A percentile compares a stretch with the other conserved stretches of the same genome.
These are phyloP conservation scores for Penicillium diatomitis DNA, from an alignment of 495 filamentous ascomycete genomes.

Conservation along the genomic window DNA sequence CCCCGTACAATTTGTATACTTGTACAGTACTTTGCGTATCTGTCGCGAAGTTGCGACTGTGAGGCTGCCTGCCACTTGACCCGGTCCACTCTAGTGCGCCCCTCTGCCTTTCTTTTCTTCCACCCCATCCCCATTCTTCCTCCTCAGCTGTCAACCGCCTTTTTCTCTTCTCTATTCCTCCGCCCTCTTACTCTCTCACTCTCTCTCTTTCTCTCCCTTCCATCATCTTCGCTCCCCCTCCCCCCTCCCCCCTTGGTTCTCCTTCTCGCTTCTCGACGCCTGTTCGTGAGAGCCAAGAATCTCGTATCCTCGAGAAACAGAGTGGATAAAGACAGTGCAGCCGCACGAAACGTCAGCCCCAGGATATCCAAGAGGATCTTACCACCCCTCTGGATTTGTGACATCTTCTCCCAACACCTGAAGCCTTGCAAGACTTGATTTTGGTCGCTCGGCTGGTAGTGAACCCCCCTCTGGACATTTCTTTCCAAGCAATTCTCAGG, in stretches of 20 bases:
- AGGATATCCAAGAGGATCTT: background rate
- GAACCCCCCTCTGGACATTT: background rate
- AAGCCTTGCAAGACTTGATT: constrained; percentile 14
- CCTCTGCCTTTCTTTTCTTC: constrained; percentile 6
- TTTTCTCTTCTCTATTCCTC: constrained; percentile 8
- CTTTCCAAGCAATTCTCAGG: constrained; percentile 8
- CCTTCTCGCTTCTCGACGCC: too few relatives aligned
- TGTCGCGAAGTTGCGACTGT: too few relatives aligned
- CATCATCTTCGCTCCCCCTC: constrained; percentile 4
- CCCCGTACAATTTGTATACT: too few relatives aligned
- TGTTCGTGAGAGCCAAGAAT: too few relatives aligned
- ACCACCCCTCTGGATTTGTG: background rate
- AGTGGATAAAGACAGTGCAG: constrained; percentile 14
- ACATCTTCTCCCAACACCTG: background rate
- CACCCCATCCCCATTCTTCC: background rate
- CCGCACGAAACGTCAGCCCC: constrained; percentile 2
- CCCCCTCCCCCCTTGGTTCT: constrained; percentile 1
- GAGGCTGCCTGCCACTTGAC: constrained; percentile 15
- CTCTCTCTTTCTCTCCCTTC: background rate
- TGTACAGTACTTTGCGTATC: too few relatives aligned
- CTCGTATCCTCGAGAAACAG: background rate
- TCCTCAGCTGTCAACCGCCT: constrained; percentile 1
- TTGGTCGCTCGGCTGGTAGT: constrained; percentile 3
- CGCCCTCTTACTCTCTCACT: constrained; percentile 7
- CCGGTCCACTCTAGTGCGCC: constrained; percentile 17